Evolutionary conservation across 768 basidiomycete genomes (phyloP).

Genomic region (Leccinellum rugosiceps): DNA sequence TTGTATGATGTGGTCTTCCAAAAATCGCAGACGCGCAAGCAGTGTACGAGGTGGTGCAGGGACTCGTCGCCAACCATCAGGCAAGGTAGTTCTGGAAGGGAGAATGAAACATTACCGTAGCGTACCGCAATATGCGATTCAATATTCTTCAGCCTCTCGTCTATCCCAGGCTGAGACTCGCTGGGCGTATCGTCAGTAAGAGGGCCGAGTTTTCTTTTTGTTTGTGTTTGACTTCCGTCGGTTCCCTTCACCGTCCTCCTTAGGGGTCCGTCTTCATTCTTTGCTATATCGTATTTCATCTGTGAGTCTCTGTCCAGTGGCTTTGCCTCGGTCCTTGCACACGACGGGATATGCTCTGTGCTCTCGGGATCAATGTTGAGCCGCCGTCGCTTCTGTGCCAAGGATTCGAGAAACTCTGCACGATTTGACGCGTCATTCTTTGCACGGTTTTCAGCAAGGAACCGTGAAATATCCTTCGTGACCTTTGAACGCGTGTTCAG

Average conservation of each 20-base stretch:
- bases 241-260: constrained; percentile 49
- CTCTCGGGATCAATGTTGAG: constrained; percentile 35
- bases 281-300: constrained; percentile 87
- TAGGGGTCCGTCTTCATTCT: constrained; percentile 76
- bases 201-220: constrained; percentile 9
- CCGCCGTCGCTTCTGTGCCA: constrained; percentile 51
- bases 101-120: constrained; percentile 52
- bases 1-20: constrained; percentile 75
- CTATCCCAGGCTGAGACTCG: constrained; percentile 53
- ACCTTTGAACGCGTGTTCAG: constrained; percentile 39
- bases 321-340: constrained; percentile 74
- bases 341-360: constrained; percentile 44
- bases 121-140: constrained; percentile 71
- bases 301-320: constrained; percentile 69
- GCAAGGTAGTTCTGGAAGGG: not conserved
- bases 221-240: constrained; percentile 8
- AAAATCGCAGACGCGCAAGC: constrained; percentile 58
- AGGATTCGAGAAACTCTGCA: constrained; percentile 63
- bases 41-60: constrained; percentile 67
- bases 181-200: constrained; percentile 35
- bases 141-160: constrained; percentile 61
- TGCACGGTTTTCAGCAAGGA: constrained; percentile 67
- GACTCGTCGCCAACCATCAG: constrained; percentile 40
- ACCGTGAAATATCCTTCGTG: constrained; percentile 66
- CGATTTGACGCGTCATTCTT: constrained; percentile 77